Conservation (phyloP, 129 eudicot genomes). For the Heracleum sosnowskyi region DNA sequence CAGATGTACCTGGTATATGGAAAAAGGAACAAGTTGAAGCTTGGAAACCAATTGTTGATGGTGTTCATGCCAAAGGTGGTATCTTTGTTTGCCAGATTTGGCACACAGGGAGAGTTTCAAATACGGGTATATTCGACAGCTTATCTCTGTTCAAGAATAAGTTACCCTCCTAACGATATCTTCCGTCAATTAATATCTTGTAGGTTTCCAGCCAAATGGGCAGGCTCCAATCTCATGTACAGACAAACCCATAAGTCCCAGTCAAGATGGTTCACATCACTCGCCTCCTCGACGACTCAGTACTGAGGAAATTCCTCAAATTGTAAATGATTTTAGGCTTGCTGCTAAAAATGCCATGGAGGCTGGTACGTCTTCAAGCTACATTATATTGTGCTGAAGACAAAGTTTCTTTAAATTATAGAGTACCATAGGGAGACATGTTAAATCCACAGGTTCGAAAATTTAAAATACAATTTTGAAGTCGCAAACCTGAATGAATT, state of each 20-base stretch:
- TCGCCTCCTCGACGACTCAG: slow-evolving; percentile 38
- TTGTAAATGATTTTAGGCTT: slow-evolving; percentile 29
- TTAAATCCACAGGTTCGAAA: neutral
- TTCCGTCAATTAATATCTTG: neutral
- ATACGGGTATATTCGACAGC: slow-evolving; percentile 15
- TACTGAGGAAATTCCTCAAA: slow-evolving; percentile 27
- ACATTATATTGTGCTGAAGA: neutral
- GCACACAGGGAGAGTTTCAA: slow-evolving; percentile 45
- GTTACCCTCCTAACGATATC: neutral
- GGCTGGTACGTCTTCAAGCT: slow-evolving; percentile 14
- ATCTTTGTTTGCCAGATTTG: slow-evolving; percentile 45
- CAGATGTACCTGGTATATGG: slow-evolving; percentile 36
- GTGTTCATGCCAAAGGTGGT: slow-evolving; percentile 54
- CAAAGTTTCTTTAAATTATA: neutral
- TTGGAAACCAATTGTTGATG: slow-evolving; percentile 47
- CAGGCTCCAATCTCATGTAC: slow-evolving; percentile 45
- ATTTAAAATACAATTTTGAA: neutral
- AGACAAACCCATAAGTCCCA: slow-evolving; percentile 19
- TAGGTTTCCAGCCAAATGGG: slow-evolving; percentile 44
- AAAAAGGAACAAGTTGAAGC: slow-evolving; percentile 44
- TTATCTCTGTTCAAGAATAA: neutral
- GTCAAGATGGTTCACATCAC: slow-evolving; percentile 9
- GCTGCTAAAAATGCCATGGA: slow-evolving; percentile 47
- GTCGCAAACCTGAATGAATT: neutral
- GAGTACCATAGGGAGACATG: no score